A percentile compares a stretch with the other conserved stretches of the same genome.
These are phyloP conservation scores for Alternaria arbusti DNA, from an alignment of 2,329 filamentous ascomycete species.

Conservation along the genomic window DNA sequence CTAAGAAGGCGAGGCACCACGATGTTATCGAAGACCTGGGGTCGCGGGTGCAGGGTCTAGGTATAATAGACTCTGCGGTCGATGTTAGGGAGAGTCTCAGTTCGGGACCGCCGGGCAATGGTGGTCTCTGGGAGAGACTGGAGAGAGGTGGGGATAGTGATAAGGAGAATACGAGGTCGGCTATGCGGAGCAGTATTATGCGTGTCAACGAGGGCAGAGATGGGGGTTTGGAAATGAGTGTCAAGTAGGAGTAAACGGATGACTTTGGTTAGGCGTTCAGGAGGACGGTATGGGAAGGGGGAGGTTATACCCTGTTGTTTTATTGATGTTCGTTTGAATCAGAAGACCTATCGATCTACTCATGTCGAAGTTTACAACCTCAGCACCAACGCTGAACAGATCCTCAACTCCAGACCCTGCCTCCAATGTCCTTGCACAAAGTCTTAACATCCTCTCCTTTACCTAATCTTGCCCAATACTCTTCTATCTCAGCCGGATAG, in stretches of 20 bases:
- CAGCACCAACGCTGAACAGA: not conserved
- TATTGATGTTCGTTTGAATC: not conserved
- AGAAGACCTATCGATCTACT: not conserved
- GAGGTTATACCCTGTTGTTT: not conserved
- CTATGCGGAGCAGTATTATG: conserved; percentile 1
- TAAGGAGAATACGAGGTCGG: not conserved
- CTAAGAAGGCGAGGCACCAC: conserved; percentile 12
- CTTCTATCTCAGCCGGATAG: not conserved
- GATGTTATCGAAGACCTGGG: conserved; percentile 29
- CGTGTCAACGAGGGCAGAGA: conserved; percentile 22
- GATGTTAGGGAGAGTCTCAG: conserved; percentile 15
- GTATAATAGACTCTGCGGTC: conserved; percentile 38
- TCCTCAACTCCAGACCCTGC: not conserved
- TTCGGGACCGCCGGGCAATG: not conserved
- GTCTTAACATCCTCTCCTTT: not conserved
- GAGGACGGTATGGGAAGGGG: not conserved
- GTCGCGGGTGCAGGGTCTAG: conserved; percentile 36
- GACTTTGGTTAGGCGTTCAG: not conserved
- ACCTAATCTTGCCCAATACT: not conserved
- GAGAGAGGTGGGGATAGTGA: not conserved
- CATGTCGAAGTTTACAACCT: not conserved
- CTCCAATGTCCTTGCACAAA: not conserved
- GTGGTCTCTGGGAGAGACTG: not conserved
- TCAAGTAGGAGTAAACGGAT: not conserved
- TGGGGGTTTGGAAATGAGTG: conserved; percentile 18